phyloP scores from a whole-genome alignment of 139 green algal genomes.

The Coelastrella sp. region DNA sequence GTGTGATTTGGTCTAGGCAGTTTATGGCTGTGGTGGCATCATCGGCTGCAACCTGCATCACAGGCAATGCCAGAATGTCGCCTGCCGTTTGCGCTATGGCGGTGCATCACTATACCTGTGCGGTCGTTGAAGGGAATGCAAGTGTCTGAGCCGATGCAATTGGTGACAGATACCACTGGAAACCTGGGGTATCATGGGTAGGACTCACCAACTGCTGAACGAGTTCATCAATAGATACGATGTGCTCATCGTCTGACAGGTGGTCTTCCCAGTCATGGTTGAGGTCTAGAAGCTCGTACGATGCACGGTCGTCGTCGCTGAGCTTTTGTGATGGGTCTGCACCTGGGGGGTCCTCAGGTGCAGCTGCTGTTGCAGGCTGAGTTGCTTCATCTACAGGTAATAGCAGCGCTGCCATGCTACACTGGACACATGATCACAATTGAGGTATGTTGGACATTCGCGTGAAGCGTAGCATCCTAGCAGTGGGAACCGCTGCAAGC shows the following conservation, averaged over 20 bases:
- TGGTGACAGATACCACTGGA: too few species aligned
- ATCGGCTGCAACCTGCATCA: not conserved
- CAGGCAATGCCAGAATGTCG: not conserved
- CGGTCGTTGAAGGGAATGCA: too few species aligned
- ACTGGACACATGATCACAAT: too few species aligned
- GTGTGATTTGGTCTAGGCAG: not conserved
- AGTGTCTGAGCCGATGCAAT: too few species aligned
- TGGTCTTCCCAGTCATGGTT: not conserved
- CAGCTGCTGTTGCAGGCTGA: not conserved
- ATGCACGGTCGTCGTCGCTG: not conserved
- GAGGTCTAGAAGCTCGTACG: not conserved
- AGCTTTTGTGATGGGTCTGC: not conserved
- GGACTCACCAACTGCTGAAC: not conserved
- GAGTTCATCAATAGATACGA: not conserved
- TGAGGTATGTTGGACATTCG: too few species aligned
- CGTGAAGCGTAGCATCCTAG: too few species aligned
- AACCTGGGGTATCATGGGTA: too few species aligned
- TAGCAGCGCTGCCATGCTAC: too few species aligned
- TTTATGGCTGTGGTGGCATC: not conserved
- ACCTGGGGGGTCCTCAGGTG: not conserved
- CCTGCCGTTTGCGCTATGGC: too few species aligned
- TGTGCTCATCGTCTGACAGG: not conserved
- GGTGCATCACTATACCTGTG: too few species aligned
- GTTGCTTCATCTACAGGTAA: not conserved
- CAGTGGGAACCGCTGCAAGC: too few species aligned